Evolutionary conservation across 208 protist genomes (phyloP), one percentile per base, ranked within the genome.

Genomic region (Acanthamoeba culbertsoni): DNA sequence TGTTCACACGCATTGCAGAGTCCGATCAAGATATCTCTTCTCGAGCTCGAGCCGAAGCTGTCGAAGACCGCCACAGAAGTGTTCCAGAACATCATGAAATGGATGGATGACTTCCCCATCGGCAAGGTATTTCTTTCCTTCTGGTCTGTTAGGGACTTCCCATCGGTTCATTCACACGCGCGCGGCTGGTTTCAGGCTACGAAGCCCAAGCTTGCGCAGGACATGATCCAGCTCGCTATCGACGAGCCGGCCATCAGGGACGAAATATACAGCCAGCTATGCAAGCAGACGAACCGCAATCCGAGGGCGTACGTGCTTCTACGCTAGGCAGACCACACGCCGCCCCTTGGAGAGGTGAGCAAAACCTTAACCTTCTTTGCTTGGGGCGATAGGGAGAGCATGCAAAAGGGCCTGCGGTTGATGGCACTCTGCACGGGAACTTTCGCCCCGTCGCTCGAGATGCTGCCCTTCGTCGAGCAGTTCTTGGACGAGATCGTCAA

Each of bases 41-140:
- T 51, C 46, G 86, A 92, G 6, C 35, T 59, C 35, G 59, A 73
- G 2, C 42, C 86, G 0, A 75, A 43, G 43, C 18, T 23, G 0
- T 43, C 35, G n/a, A 92, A 92, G 86, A 6, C 26, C 4, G 86
- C 86, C 3, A 73, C 42, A 2, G 51, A 65, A 37, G 73, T 75
- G 23, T 92, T 92, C 59, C 86, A 92, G 31, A 75, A 73, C 31
- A 75, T 92, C 20, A 92, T 92, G 86, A 92, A 92, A 57, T 65
- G 35, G 43, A 92, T 92, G 86, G 86, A 92, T 26, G 86, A 92
- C 86, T 75, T 92, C 59, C 86, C 86, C 35, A 37, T 92, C 3
- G 86, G 86, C 53, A 92, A 92, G 68, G 68, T 79, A 28, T 10
- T 20, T 48, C 5, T 12, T 79, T 8, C 42, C 28, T 37, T 12